Evolutionary conservation across 2,329 filamentous ascomycete genomes (phyloP), one percentile per base, ranked within the genome.

Genomic region (Rosellinia necatrix): DNA sequence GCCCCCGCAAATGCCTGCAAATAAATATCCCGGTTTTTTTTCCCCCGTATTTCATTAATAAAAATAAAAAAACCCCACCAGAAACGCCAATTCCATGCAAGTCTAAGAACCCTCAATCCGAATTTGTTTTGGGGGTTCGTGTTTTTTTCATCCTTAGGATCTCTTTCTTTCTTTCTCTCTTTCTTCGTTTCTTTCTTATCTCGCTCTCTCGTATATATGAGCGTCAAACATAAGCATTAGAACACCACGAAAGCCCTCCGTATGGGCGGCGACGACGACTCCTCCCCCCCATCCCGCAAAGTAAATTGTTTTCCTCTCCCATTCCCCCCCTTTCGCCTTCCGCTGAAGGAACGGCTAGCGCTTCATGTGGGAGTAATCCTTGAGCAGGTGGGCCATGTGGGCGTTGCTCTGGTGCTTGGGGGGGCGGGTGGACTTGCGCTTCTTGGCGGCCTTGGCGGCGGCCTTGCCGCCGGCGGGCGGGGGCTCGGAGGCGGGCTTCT

Each of bases 401-500:
- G 85, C 86, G 71, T 96, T 96, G 22, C 91, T 96, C 53, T 88
- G 86, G 80, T 92, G 94, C 63, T 89, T 90, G 37, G 78, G 76
- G 40, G 85, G 79, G 71, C 90, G 90, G 75, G 90, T 89, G 73
- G 87, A 86, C 76, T 88, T 87, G 76, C 90, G 89, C 64, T 86
- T 75, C 70, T 82, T 85, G 63, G 83, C 83, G 13, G 81, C 76
- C 70, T 82, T 84, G 58, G 81, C 69, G 65, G 83, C 81, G 19
- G 51, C 38, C 44, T 81, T 76, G 34, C 76, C 74, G 53, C 78
- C 75, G 66, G 84, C 85, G 52, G 82, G 73, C 56, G 90, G 90
- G 64, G 92, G 89, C 63, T 92, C 90, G 73, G 88, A 93, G 32
- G 91, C 91, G 0, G 92, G 91, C 67, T 90, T 92, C 74, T 96